Conservation (phyloP, 2,329 filamentous ascomycete species). For the Xylariales sp. region DNA sequence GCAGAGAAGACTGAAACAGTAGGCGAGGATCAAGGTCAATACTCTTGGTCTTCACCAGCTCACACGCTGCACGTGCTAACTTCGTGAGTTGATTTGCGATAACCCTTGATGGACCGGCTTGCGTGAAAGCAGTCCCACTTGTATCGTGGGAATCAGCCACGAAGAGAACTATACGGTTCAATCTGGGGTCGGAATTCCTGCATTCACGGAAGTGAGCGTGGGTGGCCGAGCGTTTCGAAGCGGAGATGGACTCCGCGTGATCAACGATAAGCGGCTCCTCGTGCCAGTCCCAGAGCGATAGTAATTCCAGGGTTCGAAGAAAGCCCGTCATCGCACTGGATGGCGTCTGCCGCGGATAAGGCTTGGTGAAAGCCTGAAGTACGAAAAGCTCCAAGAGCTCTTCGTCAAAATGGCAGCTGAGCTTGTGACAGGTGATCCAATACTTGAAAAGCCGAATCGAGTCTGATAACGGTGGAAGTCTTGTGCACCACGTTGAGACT, state of each 20-base stretch:
- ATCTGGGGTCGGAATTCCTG: slow-evolving; percentile 80
- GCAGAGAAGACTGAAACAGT: slow-evolving; percentile 68
- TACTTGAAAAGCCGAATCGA: slow-evolving; percentile 81
- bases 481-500: slow-evolving; percentile 73
- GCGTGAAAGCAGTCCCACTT: slow-evolving; percentile 77
- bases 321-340: slow-evolving; percentile 77
- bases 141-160: slow-evolving; percentile 74
- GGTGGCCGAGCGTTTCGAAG: slow-evolving; percentile 57
- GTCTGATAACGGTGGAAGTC: slow-evolving; percentile 72
- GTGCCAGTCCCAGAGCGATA: slow-evolving; percentile 91
- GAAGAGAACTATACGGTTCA: slow-evolving; percentile 80
- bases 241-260: slow-evolving; percentile 59
- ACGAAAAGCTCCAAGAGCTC: slow-evolving; percentile 84
- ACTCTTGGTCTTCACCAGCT: slow-evolving; percentile 50
- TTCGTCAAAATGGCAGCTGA: slow-evolving; percentile 68
- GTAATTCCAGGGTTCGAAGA: slow-evolving; percentile 70
- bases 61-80: slow-evolving; percentile 71
- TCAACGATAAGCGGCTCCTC: slow-evolving; percentile 78
- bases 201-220: slow-evolving; percentile 73
- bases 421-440: slow-evolving; percentile 83
- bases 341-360: slow-evolving; percentile 75
- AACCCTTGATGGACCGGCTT: slow-evolving; percentile 67
- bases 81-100: slow-evolving; percentile 78
- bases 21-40: slow-evolving; percentile 47
- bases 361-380: slow-evolving; percentile 71